Conservation (phyloP, 208 protist genomes). For the Phytomonas sp. region DNA sequence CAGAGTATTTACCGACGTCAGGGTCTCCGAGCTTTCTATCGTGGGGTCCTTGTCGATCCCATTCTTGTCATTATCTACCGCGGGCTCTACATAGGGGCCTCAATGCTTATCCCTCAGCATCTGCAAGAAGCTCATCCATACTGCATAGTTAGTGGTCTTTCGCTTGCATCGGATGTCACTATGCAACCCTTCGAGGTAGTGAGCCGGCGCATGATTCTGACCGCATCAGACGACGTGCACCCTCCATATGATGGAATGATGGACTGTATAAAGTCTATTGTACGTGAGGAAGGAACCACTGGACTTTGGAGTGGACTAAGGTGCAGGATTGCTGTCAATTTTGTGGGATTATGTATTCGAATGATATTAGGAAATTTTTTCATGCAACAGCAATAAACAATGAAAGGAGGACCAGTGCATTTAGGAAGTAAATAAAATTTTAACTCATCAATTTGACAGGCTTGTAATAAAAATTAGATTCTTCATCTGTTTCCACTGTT, state of each 20-base stretch:
- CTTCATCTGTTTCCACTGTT: not conserved
- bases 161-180: constrained; percentile 44
- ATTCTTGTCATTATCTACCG: constrained; percentile 60
- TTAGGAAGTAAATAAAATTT: not conserved
- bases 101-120: constrained; percentile 23
- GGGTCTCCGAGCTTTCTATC: constrained; percentile 69
- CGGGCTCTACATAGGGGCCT: constrained; percentile 39
- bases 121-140: constrained; percentile 39
- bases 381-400: not conserved
- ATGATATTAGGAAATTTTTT: constrained; percentile 9
- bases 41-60: constrained; percentile 45
- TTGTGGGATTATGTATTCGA: constrained; percentile 21
- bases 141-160: constrained; percentile 37
- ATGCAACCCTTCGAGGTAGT: constrained; percentile 80
- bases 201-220: constrained; percentile 61
- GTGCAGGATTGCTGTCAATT: constrained; percentile 32
- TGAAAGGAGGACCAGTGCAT: not conserved
- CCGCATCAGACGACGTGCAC: constrained; percentile 39
- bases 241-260: constrained; percentile 39
- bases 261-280: constrained; percentile 61
- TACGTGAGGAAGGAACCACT: constrained; percentile 60
- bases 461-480: not conserved
- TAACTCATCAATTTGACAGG: not conserved
- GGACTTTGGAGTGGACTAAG: constrained; percentile 61
- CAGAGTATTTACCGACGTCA: constrained; percentile 33